Base-by-base conservation (phyloP, 2,329 filamentous ascomycete genomes). In the Aspergillus pseudoglaucus region DNA sequence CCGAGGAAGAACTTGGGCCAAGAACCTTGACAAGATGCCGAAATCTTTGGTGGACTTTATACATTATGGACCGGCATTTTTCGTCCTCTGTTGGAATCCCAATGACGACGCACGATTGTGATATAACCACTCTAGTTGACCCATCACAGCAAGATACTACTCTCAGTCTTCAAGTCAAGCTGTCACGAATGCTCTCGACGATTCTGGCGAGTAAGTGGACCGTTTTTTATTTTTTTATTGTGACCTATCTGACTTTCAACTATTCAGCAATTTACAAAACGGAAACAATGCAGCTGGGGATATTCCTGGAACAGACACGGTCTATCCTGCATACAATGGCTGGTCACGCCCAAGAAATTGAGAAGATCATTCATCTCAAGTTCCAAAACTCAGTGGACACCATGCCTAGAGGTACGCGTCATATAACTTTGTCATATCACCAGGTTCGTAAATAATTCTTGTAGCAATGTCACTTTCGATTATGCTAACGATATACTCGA, bases 1-100 rank as follows among this genome's bases (percentile, higher is more conserved):
- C 69, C 0, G 66, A 70, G 27, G 53, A 59, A 5, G 65, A 65
- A 18, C 59, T 72, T 0, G 65, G 65, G 0, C 30, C 49, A 6
- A 58, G 58, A 17, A 66, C 60, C 0, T 56, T 70, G 1, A 53
- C 52, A 0, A 56, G 59, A 1, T 71, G 67, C 37, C 66, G 67
- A 1, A 63, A 65, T 47, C 52, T 72, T 1, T 73, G 70, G 69
- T 70, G 69, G 67, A 68, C 67, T 0, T 45, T 70, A 6, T 72
- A 71, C 38, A 69, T 68, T 18, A 67, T 70, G 58, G 69, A 72
- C 22, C 60, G 64, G 0, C 66, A 72, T 18, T 68, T 72, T 38
- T 72, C 66, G 1, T 67, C 65, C 1, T 71, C 68, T 1, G 9
- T 71, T 0, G 68, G 69, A 1, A 46, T 70, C 5, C 69, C 68